Evolutionary conservation across 768 basidiomycete species (phyloP).

Genomic region (Russula brevipes): DNA sequence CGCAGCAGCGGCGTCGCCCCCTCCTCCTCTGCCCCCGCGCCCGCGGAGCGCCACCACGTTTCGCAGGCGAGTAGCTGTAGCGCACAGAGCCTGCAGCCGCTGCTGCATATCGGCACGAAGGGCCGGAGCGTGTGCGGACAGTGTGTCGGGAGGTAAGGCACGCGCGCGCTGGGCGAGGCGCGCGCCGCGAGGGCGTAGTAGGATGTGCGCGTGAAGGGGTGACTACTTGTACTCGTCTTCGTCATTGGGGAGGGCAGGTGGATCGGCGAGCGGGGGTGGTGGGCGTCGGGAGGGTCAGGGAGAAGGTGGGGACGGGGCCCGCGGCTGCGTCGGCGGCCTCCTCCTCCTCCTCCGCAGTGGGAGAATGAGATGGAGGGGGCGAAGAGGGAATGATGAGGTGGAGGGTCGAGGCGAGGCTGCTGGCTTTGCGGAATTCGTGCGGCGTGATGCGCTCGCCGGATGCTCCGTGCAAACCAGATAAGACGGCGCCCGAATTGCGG

Average conservation of each 20-base stretch:
- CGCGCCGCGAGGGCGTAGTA: neutral
- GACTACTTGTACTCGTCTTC: too few relatives aligned
- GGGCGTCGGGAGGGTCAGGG: conserved; percentile 1
- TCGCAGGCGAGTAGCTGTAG: conserved; percentile 11
- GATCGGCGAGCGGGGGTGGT: neutral
- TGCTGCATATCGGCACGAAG: neutral
- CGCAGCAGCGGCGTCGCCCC: neutral
- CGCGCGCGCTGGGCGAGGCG: neutral
- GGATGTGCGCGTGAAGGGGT: neutral
- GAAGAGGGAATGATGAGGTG: neutral
- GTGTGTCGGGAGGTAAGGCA: conserved; percentile 8
- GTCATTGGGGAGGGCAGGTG: neutral
- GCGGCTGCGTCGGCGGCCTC: neutral
- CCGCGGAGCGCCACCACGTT: conserved; percentile 3
- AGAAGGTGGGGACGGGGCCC: neutral
- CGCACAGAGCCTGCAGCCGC: neutral
- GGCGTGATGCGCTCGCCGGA: conserved; percentile 2
- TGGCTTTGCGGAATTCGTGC: neutral
- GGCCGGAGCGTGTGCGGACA: neutral
- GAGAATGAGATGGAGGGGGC: neutral
- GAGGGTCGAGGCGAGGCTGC: neutral
- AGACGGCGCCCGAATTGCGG: conserved; percentile 9
- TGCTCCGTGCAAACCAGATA: neutral
- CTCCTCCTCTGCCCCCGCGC: too few relatives aligned
- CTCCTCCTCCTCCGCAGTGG: too few relatives aligned